These are phyloP conservation scores for Bathelium albidoporum DNA, from an alignment of 495 filamentous ascomycete species.

Conservation along the genomic window DNA sequence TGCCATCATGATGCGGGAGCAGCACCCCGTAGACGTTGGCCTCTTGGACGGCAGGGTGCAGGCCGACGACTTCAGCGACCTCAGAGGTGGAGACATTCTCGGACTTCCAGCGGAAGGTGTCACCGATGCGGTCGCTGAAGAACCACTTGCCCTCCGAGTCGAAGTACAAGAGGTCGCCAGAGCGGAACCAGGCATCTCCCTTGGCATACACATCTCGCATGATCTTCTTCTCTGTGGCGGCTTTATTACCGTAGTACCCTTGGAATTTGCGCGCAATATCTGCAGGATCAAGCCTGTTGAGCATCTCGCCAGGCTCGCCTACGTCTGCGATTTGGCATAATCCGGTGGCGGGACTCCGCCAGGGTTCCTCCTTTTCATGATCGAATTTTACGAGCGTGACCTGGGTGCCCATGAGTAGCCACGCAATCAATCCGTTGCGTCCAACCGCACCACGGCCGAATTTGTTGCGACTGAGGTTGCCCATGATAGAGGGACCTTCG, in stretches of 20 bases:
- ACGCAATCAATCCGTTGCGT: conserved; percentile 45
- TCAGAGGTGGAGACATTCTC: conserved; percentile 77
- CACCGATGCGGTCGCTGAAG: conserved; percentile 65
- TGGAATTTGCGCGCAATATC: conserved; percentile 55
- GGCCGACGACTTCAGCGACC: conserved; percentile 57
- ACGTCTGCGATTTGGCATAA: conserved; percentile 51
- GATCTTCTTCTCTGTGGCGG: conserved; percentile 60
- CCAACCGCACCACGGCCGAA: conserved; percentile 76
- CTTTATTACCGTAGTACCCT: conserved; percentile 56
- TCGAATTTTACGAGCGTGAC: conserved; percentile 64
- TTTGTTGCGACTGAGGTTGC: conserved; percentile 67
- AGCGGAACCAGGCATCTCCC: conserved; percentile 66
- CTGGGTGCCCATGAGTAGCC: conserved; percentile 39
- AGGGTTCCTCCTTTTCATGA: conserved; percentile 56
- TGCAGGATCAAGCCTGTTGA: conserved; percentile 58
- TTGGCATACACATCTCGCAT: conserved; percentile 59
- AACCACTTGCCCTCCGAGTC: conserved; percentile 63
- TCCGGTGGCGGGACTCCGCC: conserved; percentile 60
- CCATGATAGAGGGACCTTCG: conserved; percentile 61
- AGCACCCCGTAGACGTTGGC: conserved; percentile 72
- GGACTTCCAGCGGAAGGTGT: conserved; percentile 77
- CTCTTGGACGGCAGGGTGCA: conserved; percentile 55
- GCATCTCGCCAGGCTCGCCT: conserved; percentile 69
- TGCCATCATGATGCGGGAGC: conserved; percentile 43
- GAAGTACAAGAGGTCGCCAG: conserved; percentile 60